phyloP scores from a whole-genome alignment of 2,329 filamentous ascomycete species.

The Zopfia rhizophila region DNA sequence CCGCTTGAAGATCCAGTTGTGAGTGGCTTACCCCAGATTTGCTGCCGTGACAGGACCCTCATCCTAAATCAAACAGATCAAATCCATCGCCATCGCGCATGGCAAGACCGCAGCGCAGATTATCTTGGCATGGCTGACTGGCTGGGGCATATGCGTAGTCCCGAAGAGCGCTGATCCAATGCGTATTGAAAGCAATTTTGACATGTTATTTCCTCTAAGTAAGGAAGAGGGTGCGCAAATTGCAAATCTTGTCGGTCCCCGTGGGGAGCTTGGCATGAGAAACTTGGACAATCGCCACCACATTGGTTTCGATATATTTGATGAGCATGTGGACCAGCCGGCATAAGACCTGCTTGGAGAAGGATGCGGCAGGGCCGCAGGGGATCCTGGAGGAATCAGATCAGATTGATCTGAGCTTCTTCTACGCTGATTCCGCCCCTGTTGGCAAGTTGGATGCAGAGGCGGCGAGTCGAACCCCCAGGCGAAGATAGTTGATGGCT shows the following conservation, averaged over 20 bases:
- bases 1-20: no score
- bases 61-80: no score
- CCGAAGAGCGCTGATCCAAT: slow-evolving; percentile 5
- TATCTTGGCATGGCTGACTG: slow-evolving; percentile 1
- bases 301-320: slow-evolving; percentile 10
- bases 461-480: no score
- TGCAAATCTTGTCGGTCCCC: slow-evolving; percentile 1
- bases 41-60: no score
- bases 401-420: no score
- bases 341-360: no score
- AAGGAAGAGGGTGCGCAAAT: neutral
- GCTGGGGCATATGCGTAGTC: slow-evolving; percentile 7
- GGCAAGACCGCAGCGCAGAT: slow-evolving; percentile 5
- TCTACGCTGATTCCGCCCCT: no score
- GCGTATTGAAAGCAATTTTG: slow-evolving; percentile 9
- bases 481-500: no score
- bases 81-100: neutral
- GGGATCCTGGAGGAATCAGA: no score
- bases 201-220: slow-evolving; percentile 5
- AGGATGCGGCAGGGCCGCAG: no score
- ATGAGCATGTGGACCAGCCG: slow-evolving; percentile 11
- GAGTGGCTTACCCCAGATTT: no score
- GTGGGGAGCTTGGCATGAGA: slow-evolving; percentile 3
- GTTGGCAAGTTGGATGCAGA: no score
- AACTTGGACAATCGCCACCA: slow-evolving; percentile 7